Conservation (phyloP, 441 rosid genomes). For the Mallotus repandus region DNA sequence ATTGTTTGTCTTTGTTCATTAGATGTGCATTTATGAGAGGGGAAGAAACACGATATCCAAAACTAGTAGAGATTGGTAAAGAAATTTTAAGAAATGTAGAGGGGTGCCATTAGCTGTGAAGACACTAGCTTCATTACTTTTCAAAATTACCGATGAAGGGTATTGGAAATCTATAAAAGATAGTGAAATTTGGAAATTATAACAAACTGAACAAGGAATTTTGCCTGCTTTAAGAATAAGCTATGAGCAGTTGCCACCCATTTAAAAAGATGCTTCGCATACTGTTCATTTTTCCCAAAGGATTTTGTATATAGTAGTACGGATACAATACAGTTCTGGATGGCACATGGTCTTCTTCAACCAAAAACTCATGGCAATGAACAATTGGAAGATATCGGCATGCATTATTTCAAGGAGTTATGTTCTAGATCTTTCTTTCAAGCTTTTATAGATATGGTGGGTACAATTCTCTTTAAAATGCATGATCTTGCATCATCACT, state of each 20-base stretch:
- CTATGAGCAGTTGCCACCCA: not conserved
- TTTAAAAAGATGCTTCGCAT: not conserved
- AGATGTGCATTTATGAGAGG: no score
- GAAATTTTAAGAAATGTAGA: no score
- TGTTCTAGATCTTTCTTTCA: not conserved
- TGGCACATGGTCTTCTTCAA: not conserved
- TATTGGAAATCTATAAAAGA: no score
- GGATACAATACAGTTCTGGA: no score
- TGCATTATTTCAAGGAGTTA: not conserved
- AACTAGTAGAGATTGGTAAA: no score
- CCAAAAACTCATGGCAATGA: not conserved
- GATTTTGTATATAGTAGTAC: no score
- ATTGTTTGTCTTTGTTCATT: no score
- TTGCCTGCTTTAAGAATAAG: not conserved
- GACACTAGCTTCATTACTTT: no score
- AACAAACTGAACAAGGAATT: not conserved
- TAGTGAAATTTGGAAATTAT: not conserved
- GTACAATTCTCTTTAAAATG: not conserved
- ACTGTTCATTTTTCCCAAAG: no score
- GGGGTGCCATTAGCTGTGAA: no score
- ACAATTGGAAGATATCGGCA: slow-evolving; percentile 3
- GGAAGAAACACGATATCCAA: no score
- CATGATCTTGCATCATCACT: slow-evolving; percentile 4
- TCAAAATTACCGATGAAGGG: no score
- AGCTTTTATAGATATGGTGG: not conserved